Conservation (phyloP, 1,139 yeast species). For the Saccharomyces pastorianus region DNA sequence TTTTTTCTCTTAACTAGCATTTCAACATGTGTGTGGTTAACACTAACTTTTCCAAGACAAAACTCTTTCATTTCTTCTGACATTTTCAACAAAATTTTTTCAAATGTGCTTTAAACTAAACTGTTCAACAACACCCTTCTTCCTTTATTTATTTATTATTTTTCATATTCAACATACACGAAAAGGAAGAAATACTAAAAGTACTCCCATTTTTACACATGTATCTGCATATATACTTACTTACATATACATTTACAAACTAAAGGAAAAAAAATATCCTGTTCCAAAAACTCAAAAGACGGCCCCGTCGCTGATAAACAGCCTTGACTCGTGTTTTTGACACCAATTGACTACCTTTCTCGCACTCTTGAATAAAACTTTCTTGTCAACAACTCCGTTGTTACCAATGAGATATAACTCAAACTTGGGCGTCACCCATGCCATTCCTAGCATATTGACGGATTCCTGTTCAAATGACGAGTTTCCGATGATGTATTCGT, state of each 20-base stretch:
- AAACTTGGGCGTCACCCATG: conserved; percentile 49
- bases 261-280: background rate
- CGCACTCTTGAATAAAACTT: conserved; percentile 45
- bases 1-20: conserved; percentile 6
- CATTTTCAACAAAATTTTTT: background rate
- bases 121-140: conserved; percentile 1
- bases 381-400: conserved; percentile 41
- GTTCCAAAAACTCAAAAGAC: conserved; percentile 32
- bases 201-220: background rate
- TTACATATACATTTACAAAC: background rate
- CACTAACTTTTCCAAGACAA: background rate
- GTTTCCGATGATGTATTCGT: conserved; percentile 6
- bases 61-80: conserved; percentile 1
- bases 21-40: conserved; percentile 11
- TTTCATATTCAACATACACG: background rate
- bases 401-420: conserved; percentile 48
- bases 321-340: conserved; percentile 44
- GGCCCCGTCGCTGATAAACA: conserved; percentile 59
- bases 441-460: conserved; percentile 40
- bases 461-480: conserved; percentile 14
- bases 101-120: background rate
- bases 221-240: background rate
- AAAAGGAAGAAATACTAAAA: background rate
- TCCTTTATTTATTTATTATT: background rate
- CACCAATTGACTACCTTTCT: conserved; percentile 51